These are phyloP conservation scores for Phytomonas francai DNA, from an alignment of 208 protist genomes.

Conservation along the genomic window DNA sequence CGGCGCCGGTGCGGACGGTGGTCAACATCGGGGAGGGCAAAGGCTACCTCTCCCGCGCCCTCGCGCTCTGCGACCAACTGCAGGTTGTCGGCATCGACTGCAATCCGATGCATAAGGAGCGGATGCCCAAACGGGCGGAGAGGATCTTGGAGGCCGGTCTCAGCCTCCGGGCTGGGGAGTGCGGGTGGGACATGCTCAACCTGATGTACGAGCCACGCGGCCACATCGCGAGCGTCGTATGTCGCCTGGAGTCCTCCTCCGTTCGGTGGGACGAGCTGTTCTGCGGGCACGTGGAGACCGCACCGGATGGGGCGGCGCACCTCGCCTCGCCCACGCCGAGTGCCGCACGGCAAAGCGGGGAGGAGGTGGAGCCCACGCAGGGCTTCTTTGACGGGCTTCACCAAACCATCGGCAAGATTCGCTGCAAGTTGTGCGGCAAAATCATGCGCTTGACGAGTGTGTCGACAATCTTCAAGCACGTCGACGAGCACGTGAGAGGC, in stretches of 20 bases:
- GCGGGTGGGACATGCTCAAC: slow-evolving; percentile 31
- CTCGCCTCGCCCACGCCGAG: too few species aligned
- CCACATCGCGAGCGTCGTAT: slow-evolving; percentile 57
- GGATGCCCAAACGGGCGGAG: slow-evolving; percentile 48
- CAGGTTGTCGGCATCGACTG: slow-evolving; percentile 86
- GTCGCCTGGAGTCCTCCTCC: slow-evolving; percentile 25
- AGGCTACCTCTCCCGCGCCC: slow-evolving; percentile 75
- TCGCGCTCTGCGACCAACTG: slow-evolving; percentile 69
- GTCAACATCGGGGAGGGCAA: slow-evolving; percentile 90
- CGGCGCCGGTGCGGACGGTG: slow-evolving; percentile 33
- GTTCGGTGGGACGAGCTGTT: slow-evolving; percentile 52
- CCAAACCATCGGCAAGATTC: slow-evolving; percentile 20
- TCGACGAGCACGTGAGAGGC: slow-evolving; percentile 24
- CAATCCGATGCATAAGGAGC: slow-evolving; percentile 80
- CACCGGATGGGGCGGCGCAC: slow-evolving; percentile 7
- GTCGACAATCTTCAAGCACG: slow-evolving; percentile 34
- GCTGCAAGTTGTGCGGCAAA: slow-evolving; percentile 41
- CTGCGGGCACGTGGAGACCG: slow-evolving; percentile 34
- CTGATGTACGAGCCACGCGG: slow-evolving; percentile 72
- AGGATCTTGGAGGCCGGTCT: slow-evolving; percentile 43
- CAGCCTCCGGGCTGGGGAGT: neutral
- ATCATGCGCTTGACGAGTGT: slow-evolving; percentile 31
- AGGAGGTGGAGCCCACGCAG: slow-evolving; percentile 2
- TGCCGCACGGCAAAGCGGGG: neutral
- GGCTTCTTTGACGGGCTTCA: neutral